Evolutionary conservation across 345 rosid species (phyloP).

Genomic region (Psidium guajava): DNA sequence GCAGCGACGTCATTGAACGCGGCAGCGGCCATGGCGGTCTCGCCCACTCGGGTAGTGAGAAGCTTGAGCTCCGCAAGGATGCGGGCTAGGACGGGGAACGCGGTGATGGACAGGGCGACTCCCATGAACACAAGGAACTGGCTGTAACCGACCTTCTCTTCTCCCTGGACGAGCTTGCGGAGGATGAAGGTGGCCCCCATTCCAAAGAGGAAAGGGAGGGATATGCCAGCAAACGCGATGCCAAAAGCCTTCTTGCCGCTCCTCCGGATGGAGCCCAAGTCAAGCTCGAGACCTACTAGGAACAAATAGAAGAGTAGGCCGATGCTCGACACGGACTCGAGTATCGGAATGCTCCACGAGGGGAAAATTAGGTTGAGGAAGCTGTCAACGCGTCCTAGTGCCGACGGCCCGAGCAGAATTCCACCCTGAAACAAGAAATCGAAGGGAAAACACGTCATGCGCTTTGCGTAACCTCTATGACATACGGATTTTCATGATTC

Average conservation of each 20-base stretch:
- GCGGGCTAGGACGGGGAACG: conserved; percentile 87
- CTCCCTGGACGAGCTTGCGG: conserved; percentile 31
- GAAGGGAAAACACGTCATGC: not conserved
- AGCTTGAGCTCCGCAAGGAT: conserved; percentile 86
- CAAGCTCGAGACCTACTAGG: conserved; percentile 59
- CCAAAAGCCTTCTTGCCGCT: conserved; percentile 27
- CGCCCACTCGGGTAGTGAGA: conserved; percentile 56
- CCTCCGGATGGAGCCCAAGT: conserved; percentile 22
- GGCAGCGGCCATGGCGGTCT: conserved; percentile 87
- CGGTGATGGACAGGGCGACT: conserved; percentile 87
- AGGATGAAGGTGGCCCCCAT: conserved; percentile 39
- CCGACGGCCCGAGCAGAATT: conserved; percentile 50
- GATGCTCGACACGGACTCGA: conserved; percentile 46
- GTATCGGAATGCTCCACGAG: conserved; percentile 29
- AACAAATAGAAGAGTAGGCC: conserved; percentile 56
- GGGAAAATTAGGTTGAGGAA: conserved; percentile 38
- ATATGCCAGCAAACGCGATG: conserved; percentile 47
- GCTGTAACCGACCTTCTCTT: conserved; percentile 42
- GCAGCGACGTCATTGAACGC: conserved; percentile 87
- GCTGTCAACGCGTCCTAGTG: conserved; percentile 30
- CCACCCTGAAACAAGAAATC: conserved; percentile 4
- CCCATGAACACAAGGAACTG: conserved; percentile 78
- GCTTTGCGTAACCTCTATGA: not conserved
- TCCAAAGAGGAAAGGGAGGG: conserved; percentile 45
- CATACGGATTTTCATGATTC: not conserved